Conservation (phyloP, 805 yeast genomes). For the Candida khao-thaluensis region DNA sequence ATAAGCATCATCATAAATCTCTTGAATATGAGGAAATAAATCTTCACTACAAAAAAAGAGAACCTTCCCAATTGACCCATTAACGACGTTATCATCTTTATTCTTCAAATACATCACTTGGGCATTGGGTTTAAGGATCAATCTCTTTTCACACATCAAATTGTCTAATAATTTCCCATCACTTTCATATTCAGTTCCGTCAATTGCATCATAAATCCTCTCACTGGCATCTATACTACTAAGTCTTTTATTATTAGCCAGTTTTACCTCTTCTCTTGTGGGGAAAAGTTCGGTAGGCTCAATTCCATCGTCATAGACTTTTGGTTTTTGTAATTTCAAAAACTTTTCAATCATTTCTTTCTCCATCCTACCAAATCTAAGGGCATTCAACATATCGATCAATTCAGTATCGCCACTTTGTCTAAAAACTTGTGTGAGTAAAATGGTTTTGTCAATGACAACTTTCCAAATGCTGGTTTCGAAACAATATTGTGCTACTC, state of each 20-base stretch:
- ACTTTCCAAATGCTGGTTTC: constrained; percentile 69
- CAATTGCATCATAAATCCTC: constrained; percentile 39
- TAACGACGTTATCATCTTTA: constrained; percentile 71
- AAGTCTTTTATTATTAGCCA: constrained; percentile 55
- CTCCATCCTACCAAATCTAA: constrained; percentile 70
- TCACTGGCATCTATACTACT: constrained; percentile 45
- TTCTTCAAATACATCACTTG: constrained; percentile 95
- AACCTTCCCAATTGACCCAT: constrained; percentile 87
- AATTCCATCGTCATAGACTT: constrained; percentile 68
- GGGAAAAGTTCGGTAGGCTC: constrained; percentile 89
- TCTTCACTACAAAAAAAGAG: constrained; percentile 45
- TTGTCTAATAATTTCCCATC: constrained; percentile 45
- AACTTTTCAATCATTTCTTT: constrained; percentile 50
- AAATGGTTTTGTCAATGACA: constrained; percentile 62
- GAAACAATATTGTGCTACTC: constrained; percentile 60
- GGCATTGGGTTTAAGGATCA: constrained; percentile 76
- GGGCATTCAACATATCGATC: constrained; percentile 74
- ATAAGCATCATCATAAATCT: constrained; percentile 20
- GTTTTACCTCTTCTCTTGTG: constrained; percentile 79
- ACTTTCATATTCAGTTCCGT: constrained; percentile 22
- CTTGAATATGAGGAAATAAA: constrained; percentile 24
- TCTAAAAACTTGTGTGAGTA: constrained; percentile 79
- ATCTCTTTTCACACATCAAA: constrained; percentile 66
- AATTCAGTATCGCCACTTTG: constrained; percentile 79
- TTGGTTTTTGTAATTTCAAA: constrained; percentile 52